These are phyloP conservation scores for Fusarium torulosum DNA, from an alignment of 2,329 filamentous ascomycete species.

Conservation along the genomic window DNA sequence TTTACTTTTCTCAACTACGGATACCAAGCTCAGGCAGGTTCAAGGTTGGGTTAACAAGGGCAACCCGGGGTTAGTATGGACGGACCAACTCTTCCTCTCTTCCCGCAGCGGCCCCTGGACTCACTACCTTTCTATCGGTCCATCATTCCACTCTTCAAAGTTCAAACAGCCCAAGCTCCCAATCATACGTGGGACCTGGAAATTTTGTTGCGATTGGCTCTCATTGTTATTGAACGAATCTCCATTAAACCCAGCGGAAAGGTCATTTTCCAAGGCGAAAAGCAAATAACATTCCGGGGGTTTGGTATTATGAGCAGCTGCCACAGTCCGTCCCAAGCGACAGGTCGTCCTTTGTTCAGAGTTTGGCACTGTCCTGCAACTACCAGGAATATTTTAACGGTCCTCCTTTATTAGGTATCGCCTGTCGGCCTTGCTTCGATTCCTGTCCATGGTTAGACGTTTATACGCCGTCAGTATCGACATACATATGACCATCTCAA, in stretches of 20 bases:
- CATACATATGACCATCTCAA: conserved; percentile 14
- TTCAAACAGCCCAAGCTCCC: conserved; percentile 24
- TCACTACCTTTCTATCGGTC: conserved; percentile 30
- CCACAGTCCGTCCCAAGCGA: conserved; percentile 2
- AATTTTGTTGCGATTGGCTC: conserved; percentile 24
- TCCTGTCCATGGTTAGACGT: not conserved
- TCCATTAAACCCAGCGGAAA: conserved; percentile 18
- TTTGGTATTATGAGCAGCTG: conserved; percentile 5
- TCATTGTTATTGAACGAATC: conserved; percentile 17
- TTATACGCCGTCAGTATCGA: conserved; percentile 11
- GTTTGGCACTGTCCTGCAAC: conserved; percentile 29
- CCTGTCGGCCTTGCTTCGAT: conserved; percentile 11
- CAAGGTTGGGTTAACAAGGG: conserved; percentile 15
- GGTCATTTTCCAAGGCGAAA: conserved; percentile 4
- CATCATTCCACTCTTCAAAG: conserved; percentile 37
- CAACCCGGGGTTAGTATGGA: conserved; percentile 34
- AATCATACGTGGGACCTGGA: conserved; percentile 29
- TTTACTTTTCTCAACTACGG: conserved; percentile 13
- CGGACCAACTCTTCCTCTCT: conserved; percentile 39
- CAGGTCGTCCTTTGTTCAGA: conserved; percentile 7
- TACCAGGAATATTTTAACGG: conserved; percentile 10
- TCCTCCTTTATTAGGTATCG: conserved; percentile 13
- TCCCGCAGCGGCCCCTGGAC: conserved; percentile 20
- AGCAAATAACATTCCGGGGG: conserved; percentile 14
- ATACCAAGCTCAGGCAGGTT: not conserved